Evolutionary conservation across 768 basidiomycete species (phyloP), one percentile per base, ranked within the genome.

Genomic region (Panellus pusillus): DNA sequence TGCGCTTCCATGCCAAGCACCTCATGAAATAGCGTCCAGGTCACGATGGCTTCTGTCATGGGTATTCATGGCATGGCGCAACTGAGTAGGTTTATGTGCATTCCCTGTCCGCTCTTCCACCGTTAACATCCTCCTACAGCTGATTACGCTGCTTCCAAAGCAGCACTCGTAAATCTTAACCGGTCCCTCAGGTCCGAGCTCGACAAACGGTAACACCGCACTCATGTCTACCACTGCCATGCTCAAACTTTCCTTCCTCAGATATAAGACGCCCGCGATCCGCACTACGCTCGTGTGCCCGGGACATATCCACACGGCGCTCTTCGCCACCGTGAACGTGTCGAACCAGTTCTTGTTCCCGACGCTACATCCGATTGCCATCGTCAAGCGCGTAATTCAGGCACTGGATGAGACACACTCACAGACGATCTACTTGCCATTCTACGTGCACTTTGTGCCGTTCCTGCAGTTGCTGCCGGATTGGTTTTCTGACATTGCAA

Each of bases 131-230:
- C 54, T 35, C 31, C 18, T 35, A 35, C 51, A 92, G 91, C 86
- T 63, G 93, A 96, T 71, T 98, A 99, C 68, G 80, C 79, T 67
- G 92, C 93, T 9, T 93, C 92, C 20, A 99, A 99, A 73, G 91
- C 93, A 11, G 94, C 95, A n/a, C 66, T 89, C 18, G 74, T 90
- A 14, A 81, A 81, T 29, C 70, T 98, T 41, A 85, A 96, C 61
- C 89, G 94, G 60, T 86, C 89, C 13, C 77, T 99, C 47, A 81
- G 93, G 47, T 89, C 86, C 61, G 96, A 99, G 68, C 82, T 98
- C 15, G 89, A 94, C 67, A 83, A 87, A 40, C 74, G 78, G 87
- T 89, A 68, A 47, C 50, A 50, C 55, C 50, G 50, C 56, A 49
- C 44, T 35, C 50, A 12, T 19, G 20, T 38, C 17, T 3, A 32